A percentile compares a stretch with the other conserved stretches of the same genome.
These are phyloP conservation scores for Sequoiadendron giganteum DNA, from an alignment of 75 land plant genomes.

Conservation along the genomic window DNA sequence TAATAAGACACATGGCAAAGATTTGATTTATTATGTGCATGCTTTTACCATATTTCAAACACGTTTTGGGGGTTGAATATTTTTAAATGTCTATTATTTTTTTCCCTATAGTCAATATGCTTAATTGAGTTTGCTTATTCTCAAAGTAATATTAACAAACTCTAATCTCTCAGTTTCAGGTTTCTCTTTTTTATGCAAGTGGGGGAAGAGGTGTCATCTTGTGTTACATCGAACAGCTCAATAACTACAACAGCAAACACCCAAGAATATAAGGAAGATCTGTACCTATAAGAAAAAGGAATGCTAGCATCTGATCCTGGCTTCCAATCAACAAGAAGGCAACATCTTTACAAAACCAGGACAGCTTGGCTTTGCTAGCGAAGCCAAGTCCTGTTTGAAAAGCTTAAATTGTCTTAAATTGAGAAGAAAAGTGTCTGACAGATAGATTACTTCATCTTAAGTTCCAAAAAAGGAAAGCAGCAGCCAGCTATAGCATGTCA, in stretches of 20 bases:
- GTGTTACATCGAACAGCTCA: no score
- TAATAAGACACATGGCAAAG: no score
- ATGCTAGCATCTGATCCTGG: background rate
- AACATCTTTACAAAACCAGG: background rate
- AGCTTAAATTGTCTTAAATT: background rate
- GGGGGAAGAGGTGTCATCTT: no score
- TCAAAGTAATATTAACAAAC: no score
- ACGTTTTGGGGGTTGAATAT: background rate
- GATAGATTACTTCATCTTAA: background rate
- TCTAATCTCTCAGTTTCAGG: no score
- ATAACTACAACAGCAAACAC: background rate
- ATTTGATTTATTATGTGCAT: no score
- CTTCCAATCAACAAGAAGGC: background rate
- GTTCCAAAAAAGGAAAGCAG: background rate
- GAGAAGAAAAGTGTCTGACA: background rate
- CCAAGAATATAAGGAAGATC: background rate
- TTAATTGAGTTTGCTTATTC: background rate
- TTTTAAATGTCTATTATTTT: background rate
- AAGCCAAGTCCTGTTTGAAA: background rate
- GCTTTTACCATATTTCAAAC: no score
- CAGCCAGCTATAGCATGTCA: background rate
- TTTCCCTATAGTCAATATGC: background rate
- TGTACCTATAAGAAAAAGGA: background rate
- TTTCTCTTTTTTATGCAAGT: no score
- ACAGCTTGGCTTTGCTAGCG: background rate